Evolutionary conservation across 768 basidiomycete species (phyloP), one percentile per base, ranked within the genome.

Genomic region (Trametes cingulata): DNA sequence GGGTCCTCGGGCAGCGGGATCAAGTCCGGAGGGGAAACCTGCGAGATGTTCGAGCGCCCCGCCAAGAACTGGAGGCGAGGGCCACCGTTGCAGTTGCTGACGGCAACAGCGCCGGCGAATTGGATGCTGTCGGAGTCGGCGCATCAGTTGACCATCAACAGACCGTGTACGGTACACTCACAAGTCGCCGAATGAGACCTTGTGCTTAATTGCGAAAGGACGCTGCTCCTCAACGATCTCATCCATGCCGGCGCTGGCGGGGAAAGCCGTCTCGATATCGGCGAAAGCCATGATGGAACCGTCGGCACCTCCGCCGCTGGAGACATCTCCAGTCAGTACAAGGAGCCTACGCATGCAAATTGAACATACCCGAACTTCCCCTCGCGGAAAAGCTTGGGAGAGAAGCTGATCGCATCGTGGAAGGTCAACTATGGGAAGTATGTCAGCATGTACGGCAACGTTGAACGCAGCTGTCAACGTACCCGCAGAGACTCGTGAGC

Each of bases 221-320:
- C 54, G 47, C 41, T 61, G 60, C 19, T 53, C 53, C 33, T 61
- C 54, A 40, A 61, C 35, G 49, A 61, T 61, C 3, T 61, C 60
- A 33, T 61, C 60, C 8, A 61, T 46, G 25, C 60, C 60, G 24
- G 63, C 57, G 55, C 64, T 63, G 27, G 63, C 62, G 40, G 60
- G 57, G 42, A 64, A 66, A 46, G 56, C 43, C 39, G 74, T 67
- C 65, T 82, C 82, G 45, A 75, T 74, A 8, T 74, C 71, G 36
- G 68, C 64, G 67, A 82, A 81, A 2, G 71, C 69, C 61, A 81
- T 74, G 64, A 82, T 76, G 2, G 80, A 82, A n/a, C 80, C 82
- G 56, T 83, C 61, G 24, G 71, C 72, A 35, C 73, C 73, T 46
- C 67, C 68, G 49, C 72, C 70, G 20, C 62, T 67, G 53, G 29